phyloP scores from a whole-genome alignment of 2,329 filamentous ascomycete genomes.

The Paecilomyces dactylethromorphus region DNA sequence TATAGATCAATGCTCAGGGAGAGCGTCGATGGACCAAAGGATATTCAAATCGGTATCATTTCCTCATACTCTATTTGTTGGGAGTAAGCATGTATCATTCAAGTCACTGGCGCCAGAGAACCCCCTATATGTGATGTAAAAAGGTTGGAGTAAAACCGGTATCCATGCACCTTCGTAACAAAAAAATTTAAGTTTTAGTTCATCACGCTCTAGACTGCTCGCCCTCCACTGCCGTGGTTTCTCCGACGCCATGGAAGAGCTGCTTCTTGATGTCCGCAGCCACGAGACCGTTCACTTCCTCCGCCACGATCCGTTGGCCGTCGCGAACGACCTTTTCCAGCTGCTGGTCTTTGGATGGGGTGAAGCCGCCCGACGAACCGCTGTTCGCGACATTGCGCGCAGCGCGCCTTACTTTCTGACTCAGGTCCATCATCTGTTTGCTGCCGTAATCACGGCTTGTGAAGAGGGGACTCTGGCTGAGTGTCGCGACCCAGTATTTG shows the following conservation, averaged over 20 bases:
- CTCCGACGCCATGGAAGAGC: conserved; percentile 41
- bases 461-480: conserved; percentile 83
- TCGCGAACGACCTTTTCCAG: conserved; percentile 50
- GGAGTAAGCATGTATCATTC: neutral
- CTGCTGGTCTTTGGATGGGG: conserved; percentile 35
- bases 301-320: conserved; percentile 51
- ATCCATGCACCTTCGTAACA: neutral
- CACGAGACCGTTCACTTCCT: conserved; percentile 44
- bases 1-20: neutral
- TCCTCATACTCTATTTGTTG: neutral
- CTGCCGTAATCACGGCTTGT: conserved; percentile 90
- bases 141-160: neutral
- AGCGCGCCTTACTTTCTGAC: conserved; percentile 69
- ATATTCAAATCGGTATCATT: neutral
- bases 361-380: conserved; percentile 20
- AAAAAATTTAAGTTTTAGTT: neutral
- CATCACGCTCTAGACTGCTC: conserved; percentile 2
- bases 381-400: conserved; percentile 36
- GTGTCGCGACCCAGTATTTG: conserved; percentile 92
- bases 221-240: conserved; percentile 11
- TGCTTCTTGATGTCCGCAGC: conserved; percentile 47
- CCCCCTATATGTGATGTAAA: neutral
- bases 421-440: conserved; percentile 85
- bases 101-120: neutral
- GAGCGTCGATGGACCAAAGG: too few species aligned